phyloP scores from a whole-genome alignment of 2,329 filamentous ascomycete species.

The Penicillium sp. region DNA sequence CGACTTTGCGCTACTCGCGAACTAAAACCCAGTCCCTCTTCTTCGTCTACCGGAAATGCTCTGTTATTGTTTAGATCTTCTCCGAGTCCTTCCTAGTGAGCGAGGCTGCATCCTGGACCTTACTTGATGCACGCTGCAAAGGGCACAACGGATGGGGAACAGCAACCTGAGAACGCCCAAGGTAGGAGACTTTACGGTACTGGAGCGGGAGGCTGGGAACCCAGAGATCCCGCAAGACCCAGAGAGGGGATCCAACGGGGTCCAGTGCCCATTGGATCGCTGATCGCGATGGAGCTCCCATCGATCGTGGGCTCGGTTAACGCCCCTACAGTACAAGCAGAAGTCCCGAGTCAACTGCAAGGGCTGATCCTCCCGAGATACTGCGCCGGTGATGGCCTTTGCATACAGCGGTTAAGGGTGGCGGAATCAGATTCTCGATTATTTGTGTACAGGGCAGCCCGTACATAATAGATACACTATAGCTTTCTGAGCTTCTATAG shows the following conservation, averaged over 20 bases:
- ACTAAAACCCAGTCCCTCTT: conserved; percentile 3
- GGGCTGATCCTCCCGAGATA: conserved; percentile 10
- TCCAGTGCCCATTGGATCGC: not conserved
- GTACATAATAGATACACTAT: not conserved
- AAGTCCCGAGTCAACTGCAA: conserved; percentile 4
- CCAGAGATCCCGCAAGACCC: not conserved
- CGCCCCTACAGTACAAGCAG: not conserved
- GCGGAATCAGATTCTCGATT: not conserved
- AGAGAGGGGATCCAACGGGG: not conserved
- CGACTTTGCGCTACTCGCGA: conserved; percentile 12
- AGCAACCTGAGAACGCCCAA: not conserved
- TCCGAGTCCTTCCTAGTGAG: conserved; percentile 16
- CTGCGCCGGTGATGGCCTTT: not conserved
- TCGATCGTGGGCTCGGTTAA: conserved; percentile 9
- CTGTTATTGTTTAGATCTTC: conserved; percentile 22
- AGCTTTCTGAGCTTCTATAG: not conserved
- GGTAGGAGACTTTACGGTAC: no score
- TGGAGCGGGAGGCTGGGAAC: conserved; percentile 3
- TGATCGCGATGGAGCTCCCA: not conserved
- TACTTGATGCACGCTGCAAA: conserved; percentile 20
- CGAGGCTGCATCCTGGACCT: conserved; percentile 17
- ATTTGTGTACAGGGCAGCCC: not conserved
- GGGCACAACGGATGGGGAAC: not conserved
- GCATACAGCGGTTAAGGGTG: not conserved
- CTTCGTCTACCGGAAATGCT: conserved; percentile 3